Evolutionary conservation across 2,329 filamentous ascomycete species (phyloP), one percentile per base, ranked within the genome.

Genomic region (Aspergillus neotritici): DNA sequence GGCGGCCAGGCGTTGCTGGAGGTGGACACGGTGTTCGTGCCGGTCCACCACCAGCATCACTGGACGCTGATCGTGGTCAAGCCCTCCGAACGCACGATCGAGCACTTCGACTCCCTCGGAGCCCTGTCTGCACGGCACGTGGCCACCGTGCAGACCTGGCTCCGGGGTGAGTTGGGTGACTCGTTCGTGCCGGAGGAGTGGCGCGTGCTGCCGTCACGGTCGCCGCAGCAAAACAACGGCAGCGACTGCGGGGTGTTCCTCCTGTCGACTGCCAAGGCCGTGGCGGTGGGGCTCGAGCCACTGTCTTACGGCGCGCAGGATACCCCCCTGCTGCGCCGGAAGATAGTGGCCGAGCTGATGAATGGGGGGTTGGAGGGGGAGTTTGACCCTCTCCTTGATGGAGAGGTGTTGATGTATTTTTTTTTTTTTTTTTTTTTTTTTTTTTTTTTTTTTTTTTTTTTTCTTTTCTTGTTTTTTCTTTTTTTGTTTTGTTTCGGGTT

Each of bases 191-290:
- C 70, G 28, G 58, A 63, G 2, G 70, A 75, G 43, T 75, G 72
- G 72, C 54, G 47, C 2, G 55, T 68, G 5, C 57, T 68, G 14
- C 57, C 62, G 4, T 66, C 66, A 2, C 33, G 52, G 5, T 70
- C 68, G 5, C 71, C 72, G 5, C 62, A 63, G 44, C 72, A 75
- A 47, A 52, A 67, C 44, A 75, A 75, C 46, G 64, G 65, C 21
- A 68, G 64, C 41, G 72, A 75, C 46, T 75, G 72, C 44, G 72
- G 72, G n/a, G 71, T 74, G 3, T 75, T 75, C 48, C 61, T 72
- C 14, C 58, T 73, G 14, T 72, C 71, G 8, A 73, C 67, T 4
- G 72, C 72, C 37, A 73, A 74, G 49, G 66, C 72, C 43, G 62
- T 74, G 39, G 64, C 68, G 39, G 53, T 73, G 21, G 66, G 66